Base-by-base conservation (phyloP, 352 stramenopile genomes). In the Globisporangium nagaii region DNA sequence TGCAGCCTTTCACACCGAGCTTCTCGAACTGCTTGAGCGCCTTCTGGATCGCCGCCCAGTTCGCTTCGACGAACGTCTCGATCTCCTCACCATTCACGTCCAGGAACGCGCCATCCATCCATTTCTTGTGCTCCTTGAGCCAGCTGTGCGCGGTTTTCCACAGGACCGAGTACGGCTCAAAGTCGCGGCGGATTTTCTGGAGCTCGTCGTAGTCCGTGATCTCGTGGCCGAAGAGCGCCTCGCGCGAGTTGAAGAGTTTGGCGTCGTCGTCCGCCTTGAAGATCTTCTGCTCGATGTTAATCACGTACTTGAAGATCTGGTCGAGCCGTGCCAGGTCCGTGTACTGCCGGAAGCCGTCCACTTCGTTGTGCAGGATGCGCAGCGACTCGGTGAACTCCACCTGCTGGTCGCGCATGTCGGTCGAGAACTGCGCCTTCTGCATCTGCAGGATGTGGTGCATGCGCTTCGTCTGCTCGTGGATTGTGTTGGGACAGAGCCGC, bases 21-120 rank as follows among this genome's bases (percentile, higher is more conserved):
- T 93, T 92, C 56, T 98, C 90, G 46, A 98, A 98, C 54, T 92
- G 84, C 49, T 98, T 98, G n/a, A 90, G 65, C 2, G 86, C 84
- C 46, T 97, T 98, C 40, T 82, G 88, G 45, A 98, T 91, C 9
- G 86, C 79, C 0, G 64, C 51, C 65, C 78, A 95, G 39, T 95
- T 92, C 15, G 67, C 57, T 39, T 88, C 80, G 1, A 97, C 88
- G 34, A 94, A 93, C 19, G 84, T 82, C 66, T 98, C 94, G 22
- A 98, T 91, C 39, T 93, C 85, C 52, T 98, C 91, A 0, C 88
- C 84, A 59, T 97, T 90, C 20, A 98, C 75, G 37, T 92, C 81
- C 7, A 96, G 50, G 56, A 98, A 98, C 1, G 87, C 75, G 32
- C 76, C 83, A 15, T 93, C 80, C 73, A 96, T 96, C 91, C 93